These are phyloP conservation scores for Rhodamnia rubescens DNA, from an alignment of 345 rosid genomes.

Conservation along the genomic window DNA sequence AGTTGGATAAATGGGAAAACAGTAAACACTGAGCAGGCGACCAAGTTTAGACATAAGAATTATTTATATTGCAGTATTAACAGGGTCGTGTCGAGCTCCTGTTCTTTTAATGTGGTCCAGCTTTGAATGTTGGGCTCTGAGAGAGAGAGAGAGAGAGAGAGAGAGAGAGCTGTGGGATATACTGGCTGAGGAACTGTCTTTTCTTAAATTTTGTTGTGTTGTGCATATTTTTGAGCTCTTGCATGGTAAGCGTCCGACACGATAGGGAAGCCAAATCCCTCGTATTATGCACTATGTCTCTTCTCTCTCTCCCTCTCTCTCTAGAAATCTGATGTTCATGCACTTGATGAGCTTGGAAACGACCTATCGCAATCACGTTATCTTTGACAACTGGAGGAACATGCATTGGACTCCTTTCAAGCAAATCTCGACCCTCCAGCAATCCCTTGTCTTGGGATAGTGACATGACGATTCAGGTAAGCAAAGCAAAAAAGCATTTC, in stretches of 20 bases:
- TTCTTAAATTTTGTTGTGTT: constrained; percentile 18
- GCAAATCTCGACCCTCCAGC: too few species aligned
- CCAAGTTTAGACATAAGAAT: not conserved
- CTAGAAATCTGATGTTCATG: too few species aligned
- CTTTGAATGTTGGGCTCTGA: constrained; percentile 25
- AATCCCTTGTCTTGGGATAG: too few species aligned
- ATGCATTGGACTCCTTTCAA: too few species aligned
- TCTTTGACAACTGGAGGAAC: too few species aligned
- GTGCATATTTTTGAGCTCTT: constrained; percentile 14
- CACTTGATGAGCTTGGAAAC: too few species aligned
- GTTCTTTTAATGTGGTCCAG: constrained; percentile 14
- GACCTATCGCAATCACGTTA: too few species aligned
- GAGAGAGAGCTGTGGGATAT: constrained; percentile 11
- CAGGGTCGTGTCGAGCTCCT: not conserved
- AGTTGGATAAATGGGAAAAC: not conserved
- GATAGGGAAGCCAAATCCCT: constrained; percentile 35
- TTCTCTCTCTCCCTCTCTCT: constrained; percentile 8
- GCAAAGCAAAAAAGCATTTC: too few species aligned
- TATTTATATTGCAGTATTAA: not conserved
- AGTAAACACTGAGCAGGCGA: not conserved
- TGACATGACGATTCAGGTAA: too few species aligned
- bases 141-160: not conserved
- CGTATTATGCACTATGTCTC: constrained; percentile 28
- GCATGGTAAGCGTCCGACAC: constrained; percentile 44
- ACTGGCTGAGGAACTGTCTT: constrained; percentile 25